Base-by-base conservation (phyloP, 352 stramenopile species). In the Pythium oligandrum region DNA sequence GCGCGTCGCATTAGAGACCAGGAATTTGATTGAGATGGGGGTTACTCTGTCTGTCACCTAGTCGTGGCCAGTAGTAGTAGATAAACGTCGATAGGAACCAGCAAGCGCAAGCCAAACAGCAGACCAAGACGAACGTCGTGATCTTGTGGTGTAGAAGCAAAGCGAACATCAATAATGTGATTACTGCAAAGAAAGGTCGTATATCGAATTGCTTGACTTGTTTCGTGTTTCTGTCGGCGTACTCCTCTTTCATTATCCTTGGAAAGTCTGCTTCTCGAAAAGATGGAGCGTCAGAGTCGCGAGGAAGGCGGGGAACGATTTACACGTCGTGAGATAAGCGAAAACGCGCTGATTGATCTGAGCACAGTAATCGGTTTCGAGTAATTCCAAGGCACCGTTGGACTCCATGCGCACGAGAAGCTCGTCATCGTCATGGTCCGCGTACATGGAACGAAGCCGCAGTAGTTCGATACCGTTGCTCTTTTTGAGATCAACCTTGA, bases 251-350 rank as follows among this genome's bases (percentile, higher is more conserved):
- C 32, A 10, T 50, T 43, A 33, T 30, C 82, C 78, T 50, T 93
- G 83, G 56, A 95, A 95, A 0, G 88, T 97, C 59, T 94, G 81
- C 58, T 92, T 92, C 66, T 95, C 86, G 51, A 97, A 97, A 26
- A 96, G 67, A 66, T 92, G 72, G 44, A 96, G 66, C 37, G 86
- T 95, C 17, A 97, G 66, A n/a, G 74, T 92, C 32, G 80, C 80
- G 54, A 97, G 62, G 63, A 97, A 97, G 9, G 85, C 86, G 11
- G 88, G 88, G 53, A 96, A 91, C 3, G 88, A 96, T 34, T 88
- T 79, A 61, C 84, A 96, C 30, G 74, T 90, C 32, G 66, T 82
- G 36, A 93, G 68, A 57, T 90, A 88, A 37, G 67, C 66, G 43
- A 90, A 77, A 31, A 82, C 65, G 42, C 80, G 66, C 57, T 75